Base-by-base conservation (phyloP, 108 stramenopile species). In the Schizochytrium sp. region DNA sequence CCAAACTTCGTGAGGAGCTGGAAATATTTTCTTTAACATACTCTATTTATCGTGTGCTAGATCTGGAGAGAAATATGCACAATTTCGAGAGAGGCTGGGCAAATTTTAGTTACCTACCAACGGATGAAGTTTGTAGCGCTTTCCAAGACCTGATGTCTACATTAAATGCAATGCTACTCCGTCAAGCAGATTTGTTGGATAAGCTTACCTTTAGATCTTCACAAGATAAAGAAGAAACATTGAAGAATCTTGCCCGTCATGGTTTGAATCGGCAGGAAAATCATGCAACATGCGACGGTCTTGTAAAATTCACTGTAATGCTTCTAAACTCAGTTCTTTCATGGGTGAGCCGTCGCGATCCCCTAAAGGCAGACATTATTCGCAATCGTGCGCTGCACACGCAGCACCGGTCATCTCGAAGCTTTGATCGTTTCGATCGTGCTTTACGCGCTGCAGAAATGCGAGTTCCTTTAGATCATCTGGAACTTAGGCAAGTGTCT, bases 371-470 rank as follows among this genome's bases (percentile, higher is more conserved):
- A 7, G 44, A 5, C 42, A 38, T 28, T 8, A 7, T 69, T 3
- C 64, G 3, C 12, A 38, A 38, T 44, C 12, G 64, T 12, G 28
- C 28, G 12, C 8, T 69, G 28, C 64, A 69, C 12, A 69, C 44
- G 0, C 19, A 69, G 12, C 1, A 69, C 15, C 64, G 64, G 12
- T 69, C 64, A 44, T 5, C 10, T 15, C 64, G 28, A 15, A 28
- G 19, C 7, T 69, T 44, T 69, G 19, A 69, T 10, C 64, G 64
- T 44, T 69, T 69, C 44, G 64, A 69, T 38, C 12, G 64, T 44
- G 64, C 64, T 13, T 15, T 69, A 38, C 64, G 64, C 64, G 64
- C 64, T 28, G 64, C 64, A 15, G 64, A 69, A 44, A 69, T 44
- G 7, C 64, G 64, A 38, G 28, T 69, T 0, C 12, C 64, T 7